Evolutionary conservation across 1,284 basidiomycete species (phyloP), one percentile per base, ranked within the genome.

Genomic region (Moesziomyces sp.): DNA sequence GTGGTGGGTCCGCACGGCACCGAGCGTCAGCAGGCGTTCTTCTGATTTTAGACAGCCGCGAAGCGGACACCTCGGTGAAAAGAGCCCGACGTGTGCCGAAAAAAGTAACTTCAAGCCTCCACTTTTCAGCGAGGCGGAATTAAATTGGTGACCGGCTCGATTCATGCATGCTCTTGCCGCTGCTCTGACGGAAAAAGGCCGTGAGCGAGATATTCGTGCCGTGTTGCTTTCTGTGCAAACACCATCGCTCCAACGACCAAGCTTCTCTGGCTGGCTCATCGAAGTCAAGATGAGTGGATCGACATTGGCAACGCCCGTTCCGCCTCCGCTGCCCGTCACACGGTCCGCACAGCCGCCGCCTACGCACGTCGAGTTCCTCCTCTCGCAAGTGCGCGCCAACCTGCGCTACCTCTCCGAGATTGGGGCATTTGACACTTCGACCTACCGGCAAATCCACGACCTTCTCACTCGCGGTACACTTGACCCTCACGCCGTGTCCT

Each of bases 1-100:
- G 86, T 86, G 10, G 76, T 73, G 3, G 67, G 61, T 14, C 44
- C 65, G n/a, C 52, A 43, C 3, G 72, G 66, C 5, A 66, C 69
- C 3, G 74, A 72, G 48, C 62, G 59, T 10, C 64, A 73, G 38
- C 70, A 60, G 43, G 52, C 56, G 26, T 59, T 72, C 59, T 69
- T 69, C 57, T 69, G 51, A 60, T n/a, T 7, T 40, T n/a, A 44
- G 28, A 19, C 16, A 23, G 6, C 16, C 35, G 21, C 21, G 21
- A 1, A 21, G 21, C 21, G 21, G 21, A 21, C 21, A 21, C 21
- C 21, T 2, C 21, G 21, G 21, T 21, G 21, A 21, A 21, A 21
- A 21, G 21, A 21, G 21, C 21, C 21, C 21, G 21, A 2, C 21
- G 14, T 16, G 10, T 10, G 11, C 30, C 30, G 13, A 33, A 33